phyloP scores from a whole-genome alignment of 2,329 filamentous ascomycete genomes.

The Laburnicola sp. region DNA sequence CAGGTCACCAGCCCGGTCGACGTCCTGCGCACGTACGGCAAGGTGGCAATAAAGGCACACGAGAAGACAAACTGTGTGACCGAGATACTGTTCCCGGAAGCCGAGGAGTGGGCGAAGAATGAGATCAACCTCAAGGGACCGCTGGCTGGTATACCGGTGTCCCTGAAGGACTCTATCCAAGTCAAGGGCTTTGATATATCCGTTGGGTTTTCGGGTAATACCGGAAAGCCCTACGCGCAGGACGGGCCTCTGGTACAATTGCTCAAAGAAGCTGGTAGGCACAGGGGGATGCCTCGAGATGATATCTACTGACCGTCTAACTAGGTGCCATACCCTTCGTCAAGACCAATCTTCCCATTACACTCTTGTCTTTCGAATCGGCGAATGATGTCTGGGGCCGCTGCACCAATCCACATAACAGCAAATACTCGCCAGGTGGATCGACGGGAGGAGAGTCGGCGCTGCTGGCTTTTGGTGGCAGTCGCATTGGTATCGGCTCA shows the following conservation, averaged over 20 bases:
- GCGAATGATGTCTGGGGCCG: slow-evolving; percentile 80
- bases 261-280: slow-evolving; percentile 73
- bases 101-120: slow-evolving; percentile 69
- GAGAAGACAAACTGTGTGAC: slow-evolving; percentile 87
- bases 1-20: slow-evolving; percentile 66
- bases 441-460: slow-evolving; percentile 85
- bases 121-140: slow-evolving; percentile 75
- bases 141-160: slow-evolving; percentile 83
- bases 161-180: slow-evolving; percentile 74
- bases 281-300: not conserved
- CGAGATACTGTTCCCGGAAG: slow-evolving; percentile 78
- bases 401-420: slow-evolving; percentile 79
- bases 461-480: slow-evolving; percentile 76
- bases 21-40: slow-evolving; percentile 83
- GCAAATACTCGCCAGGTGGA: slow-evolving; percentile 83
- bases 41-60: slow-evolving; percentile 81
- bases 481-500: slow-evolving; percentile 84
- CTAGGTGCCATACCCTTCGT: slow-evolving; percentile 81
- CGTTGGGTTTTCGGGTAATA: slow-evolving; percentile 76
- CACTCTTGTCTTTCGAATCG: slow-evolving; percentile 83
- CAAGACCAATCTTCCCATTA: slow-evolving; percentile 89
- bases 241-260: slow-evolving; percentile 76
- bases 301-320: slow-evolving; percentile 9
- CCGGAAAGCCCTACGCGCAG: slow-evolving; percentile 64
- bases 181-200: slow-evolving; percentile 82